Base-by-base conservation (phyloP, 495 filamentous ascomycete species). In the Hypoxylon cercidicola region DNA sequence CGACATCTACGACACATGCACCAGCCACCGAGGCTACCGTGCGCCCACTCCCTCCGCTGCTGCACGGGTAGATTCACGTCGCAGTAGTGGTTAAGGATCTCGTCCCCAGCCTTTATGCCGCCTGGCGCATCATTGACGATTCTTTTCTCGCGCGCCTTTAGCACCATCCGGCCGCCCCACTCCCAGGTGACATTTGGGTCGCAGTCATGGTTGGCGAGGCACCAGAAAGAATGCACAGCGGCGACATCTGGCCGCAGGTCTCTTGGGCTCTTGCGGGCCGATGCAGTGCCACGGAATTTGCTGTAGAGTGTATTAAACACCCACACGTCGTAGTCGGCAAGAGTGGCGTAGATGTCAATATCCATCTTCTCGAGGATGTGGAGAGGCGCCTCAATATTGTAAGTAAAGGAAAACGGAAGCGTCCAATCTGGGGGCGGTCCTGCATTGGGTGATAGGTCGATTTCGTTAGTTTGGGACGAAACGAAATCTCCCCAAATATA, bases 111-210 rank as follows among this genome's bases (percentile, higher is more conserved):
- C 66, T 76, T 81, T 62, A 98, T 87, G 0, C 90, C 90, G 0
- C 79, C 80, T 55, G 72, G 58, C 45, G 71, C 55, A 54, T 61
- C 71, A 18, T 74, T 65, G 52, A 74, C 72, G 13, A 80, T 72
- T 3, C 78, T 77, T 20, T 68, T 79, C 63, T 81, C 74, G 25
- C 74, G 72, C 43, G 76, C 81, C 74, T 60, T 78, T 53, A 97
- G 89, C 10, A 86, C 86, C 75, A 97, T 96, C 57, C 86, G 87
- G 0, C 91, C 93, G 18, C 89, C 89, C 90, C 93, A 98, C 68
- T 96, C 92, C 95, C 95, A 99, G 1, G 82, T 80, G 45, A 97
- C 92, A 77, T 96, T 97, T 10, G 95, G 95, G 73, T 96, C 87
- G 75, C 95, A 99, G 60, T 89, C 90, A 75, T 99, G 96, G 61